Base-by-base conservation (phyloP, 495 filamentous ascomycete species). In the Amorphotheca resinae region DNA sequence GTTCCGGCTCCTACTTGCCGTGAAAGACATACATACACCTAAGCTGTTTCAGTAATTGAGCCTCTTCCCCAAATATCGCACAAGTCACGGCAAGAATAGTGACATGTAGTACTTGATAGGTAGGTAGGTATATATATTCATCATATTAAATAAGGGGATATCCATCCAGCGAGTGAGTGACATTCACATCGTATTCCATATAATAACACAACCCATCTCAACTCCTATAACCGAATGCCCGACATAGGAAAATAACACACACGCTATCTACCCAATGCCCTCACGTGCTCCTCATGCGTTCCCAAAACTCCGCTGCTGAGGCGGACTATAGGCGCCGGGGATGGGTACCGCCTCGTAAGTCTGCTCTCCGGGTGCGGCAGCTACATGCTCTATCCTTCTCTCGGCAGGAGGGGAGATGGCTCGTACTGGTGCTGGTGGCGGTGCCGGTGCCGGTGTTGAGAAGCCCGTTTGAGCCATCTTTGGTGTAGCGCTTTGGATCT, bases 341-440 rank as follows among this genome's bases (percentile, higher is more conserved):
- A 82, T 81, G 4, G 77, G 76, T 26, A 84, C 79, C 11, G 69
- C 61, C 32, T 74, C 79, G 61, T 81, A 84, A 43, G 70, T 67
- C 54, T 73, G 63, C 67, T 84, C 79, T 35, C 76, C 76, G 1
- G 70, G 70, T 22, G 69, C 76, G 25, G 71, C 65, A 7, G 67
- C 66, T 4, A 73, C 70, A 34, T 70, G 67, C 25, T 60, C 59
- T 40, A 62, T 59, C 22, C 62, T 20, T 14, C 39, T 58, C 12
- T 50, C 42, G 28, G 43, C 39, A 17, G 48, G 50, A 43, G 46
- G 38, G 3, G 31, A 15, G 31, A 11, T 33, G 3, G 42, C 42
- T 14, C 48, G n/a, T 33, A 41, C 42, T 20, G 33, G 45, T 16
- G 32, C 51, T 14, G 52, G 49, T 14, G 32, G 32, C 6, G 32